Evolutionary conservation across 495 filamentous ascomycete genomes (phyloP), one percentile per base, ranked within the genome.

Genomic region (Poronia punctata): DNA sequence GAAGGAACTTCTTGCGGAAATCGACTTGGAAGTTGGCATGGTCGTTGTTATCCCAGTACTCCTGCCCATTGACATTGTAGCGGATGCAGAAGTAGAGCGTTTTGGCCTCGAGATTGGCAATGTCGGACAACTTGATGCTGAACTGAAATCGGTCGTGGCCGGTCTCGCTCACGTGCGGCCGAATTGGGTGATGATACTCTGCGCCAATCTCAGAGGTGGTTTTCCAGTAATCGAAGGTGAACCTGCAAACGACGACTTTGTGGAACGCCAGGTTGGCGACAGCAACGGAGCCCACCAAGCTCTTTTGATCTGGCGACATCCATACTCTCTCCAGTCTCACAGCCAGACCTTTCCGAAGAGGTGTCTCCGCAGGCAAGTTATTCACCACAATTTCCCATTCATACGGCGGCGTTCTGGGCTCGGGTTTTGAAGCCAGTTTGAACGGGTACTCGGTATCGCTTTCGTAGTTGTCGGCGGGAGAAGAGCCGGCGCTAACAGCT

Each of bases 161-260:
- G 52, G 83, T 75, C 10, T 79, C 66, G 6, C 56, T 60, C 30
- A 84, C 80, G 40, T 75, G 75, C 26, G 76, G 81, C 8, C 78
- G 75, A 22, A 88, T 73, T 63, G 93, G 85, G 40, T 83, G 75
- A 59, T 80, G 83, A 64, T 76, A 98, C 53, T 95, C 88, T 7
- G 88, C 93, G 27, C 75, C 71, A 3, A 98, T 83, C 57, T 98
- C 92, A 1, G 92, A 98, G 3, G 88, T 89, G 0, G 92, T 98
- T 67, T 90, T 93, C 92, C 92, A 98, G 57, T 89, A 88, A 61
- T 98, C 92, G 40, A 97, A 76, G 1, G 93, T 97, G 57, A 98
- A 98, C 19, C 92, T 78, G 59, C 86, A 88, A 15, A 83, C 77
- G 26, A 98, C 89, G 7, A 67, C 57, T 59, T 98, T 98, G 29